phyloP scores from a whole-genome alignment of 108 stramenopile species.

The Craspedostauros australis region DNA sequence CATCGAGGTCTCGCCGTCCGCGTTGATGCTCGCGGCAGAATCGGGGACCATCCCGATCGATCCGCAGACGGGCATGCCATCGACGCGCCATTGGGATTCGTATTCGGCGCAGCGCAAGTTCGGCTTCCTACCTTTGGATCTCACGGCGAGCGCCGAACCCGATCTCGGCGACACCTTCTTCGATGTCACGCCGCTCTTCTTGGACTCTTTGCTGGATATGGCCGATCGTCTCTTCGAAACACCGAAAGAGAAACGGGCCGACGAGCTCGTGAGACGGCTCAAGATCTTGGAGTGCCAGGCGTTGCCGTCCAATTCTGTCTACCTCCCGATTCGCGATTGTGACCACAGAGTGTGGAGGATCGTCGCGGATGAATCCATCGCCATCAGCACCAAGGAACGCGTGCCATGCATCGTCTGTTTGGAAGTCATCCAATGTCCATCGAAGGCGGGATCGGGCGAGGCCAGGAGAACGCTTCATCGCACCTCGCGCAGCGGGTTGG shows the following conservation, averaged over 20 bases:
- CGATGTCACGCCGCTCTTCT: constrained; percentile 62
- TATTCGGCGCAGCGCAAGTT: constrained; percentile 40
- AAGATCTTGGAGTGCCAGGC: constrained; percentile 55
- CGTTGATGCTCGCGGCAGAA: constrained; percentile 40
- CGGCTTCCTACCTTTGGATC: constrained; percentile 57
- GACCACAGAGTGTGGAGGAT: constrained; percentile 86
- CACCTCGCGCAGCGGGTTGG: too few species aligned
- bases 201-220: constrained; percentile 70
- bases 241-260: constrained; percentile 43
- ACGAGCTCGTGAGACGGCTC: constrained; percentile 47
- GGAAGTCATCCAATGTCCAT: constrained; percentile 80
- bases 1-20: constrained; percentile 29
- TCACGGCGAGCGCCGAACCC: constrained; percentile 16
- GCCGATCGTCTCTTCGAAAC: constrained; percentile 65
- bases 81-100: constrained; percentile 49
- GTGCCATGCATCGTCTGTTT: constrained; percentile 88
- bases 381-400: constrained; percentile 88
- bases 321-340: constrained; percentile 69
- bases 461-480: not conserved
- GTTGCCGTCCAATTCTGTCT: constrained; percentile 76
- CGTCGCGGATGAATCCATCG: constrained; percentile 74
- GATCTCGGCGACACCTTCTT: constrained; percentile 44
- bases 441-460: not conserved
- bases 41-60: constrained; percentile 58
- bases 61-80: constrained; percentile 51